These are phyloP conservation scores for Salinomyces thailandicus DNA, from an alignment of 2,329 filamentous ascomycete genomes.

Conservation along the genomic window DNA sequence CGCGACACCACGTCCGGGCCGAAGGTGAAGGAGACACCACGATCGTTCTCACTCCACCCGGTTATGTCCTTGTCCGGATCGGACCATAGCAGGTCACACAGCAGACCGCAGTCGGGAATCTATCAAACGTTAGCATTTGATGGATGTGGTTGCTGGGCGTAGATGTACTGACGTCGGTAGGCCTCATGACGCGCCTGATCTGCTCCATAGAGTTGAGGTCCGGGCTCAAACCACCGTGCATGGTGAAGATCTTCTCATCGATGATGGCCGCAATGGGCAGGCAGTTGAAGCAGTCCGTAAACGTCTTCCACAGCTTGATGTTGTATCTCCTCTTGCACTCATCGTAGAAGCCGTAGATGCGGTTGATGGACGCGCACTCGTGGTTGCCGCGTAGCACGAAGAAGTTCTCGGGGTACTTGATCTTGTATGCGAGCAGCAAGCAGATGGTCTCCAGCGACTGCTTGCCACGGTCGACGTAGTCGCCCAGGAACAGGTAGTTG, in stretches of 20 bases:
- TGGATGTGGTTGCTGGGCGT: constrained; percentile 2
- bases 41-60: constrained; percentile 97
- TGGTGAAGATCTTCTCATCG: constrained; percentile 99
- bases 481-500: constrained; percentile 98
- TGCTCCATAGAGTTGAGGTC: constrained; percentile 99
- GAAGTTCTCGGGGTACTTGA: constrained; percentile 99
- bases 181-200: constrained; percentile 96
- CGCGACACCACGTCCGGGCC: constrained; percentile 93
- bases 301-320: constrained; percentile 99
- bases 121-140: constrained; percentile 29
- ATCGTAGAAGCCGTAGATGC: constrained; percentile 99
- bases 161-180: constrained; percentile 83
- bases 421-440: constrained; percentile 94
- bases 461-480: constrained; percentile 98
- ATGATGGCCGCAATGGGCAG: constrained; percentile 97
- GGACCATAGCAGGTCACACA: constrained; percentile 97
- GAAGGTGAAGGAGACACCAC: constrained; percentile 97
- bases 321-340: constrained; percentile 99
- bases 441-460: constrained; percentile 98
- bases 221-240: constrained; percentile 95
- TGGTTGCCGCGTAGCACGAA: constrained; percentile 98
- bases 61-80: constrained; percentile 99
- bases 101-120: constrained; percentile 95
- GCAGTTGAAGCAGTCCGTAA: constrained; percentile 99
- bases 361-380: constrained; percentile 97